A percentile compares a stretch with the other conserved stretches of the same genome.
These are phyloP conservation scores for Peterozyma toletana DNA, from an alignment of 805 yeast genomes.

Conservation along the genomic window DNA sequence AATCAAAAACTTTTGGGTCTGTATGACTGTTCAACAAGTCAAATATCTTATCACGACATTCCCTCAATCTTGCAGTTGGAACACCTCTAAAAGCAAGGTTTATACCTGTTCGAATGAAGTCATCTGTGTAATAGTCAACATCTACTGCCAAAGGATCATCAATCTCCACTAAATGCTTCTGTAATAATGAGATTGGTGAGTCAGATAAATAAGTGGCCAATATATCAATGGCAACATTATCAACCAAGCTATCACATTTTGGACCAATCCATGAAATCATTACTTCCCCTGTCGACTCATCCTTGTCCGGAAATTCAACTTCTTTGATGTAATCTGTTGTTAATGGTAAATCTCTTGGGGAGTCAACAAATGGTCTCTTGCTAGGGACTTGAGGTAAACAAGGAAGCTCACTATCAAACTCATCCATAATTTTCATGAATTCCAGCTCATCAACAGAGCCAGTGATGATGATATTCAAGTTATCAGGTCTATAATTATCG, in stretches of 20 bases:
- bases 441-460: constrained; percentile 81
- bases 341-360: constrained; percentile 37
- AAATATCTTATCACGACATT: constrained; percentile 45
- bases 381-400: constrained; percentile 27
- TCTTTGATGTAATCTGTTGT: constrained; percentile 32
- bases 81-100: constrained; percentile 61
- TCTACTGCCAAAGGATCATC: constrained; percentile 77
- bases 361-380: constrained; percentile 77
- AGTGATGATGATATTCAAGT: constrained; percentile 74
- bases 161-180: constrained; percentile 67
- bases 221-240: constrained; percentile 63
- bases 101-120: constrained; percentile 56
- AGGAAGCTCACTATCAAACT: constrained; percentile 55
- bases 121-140: constrained; percentile 65
- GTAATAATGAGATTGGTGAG: constrained; percentile 69
- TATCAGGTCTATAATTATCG: constrained; percentile 70
- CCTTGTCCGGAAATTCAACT: constrained; percentile 82
- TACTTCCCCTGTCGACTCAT: constrained; percentile 77
- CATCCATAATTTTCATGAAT: constrained; percentile 47
- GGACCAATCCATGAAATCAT: constrained; percentile 82
- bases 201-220: constrained; percentile 70
- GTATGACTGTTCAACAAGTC: constrained; percentile 47
- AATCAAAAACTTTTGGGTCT: constrained; percentile 44
- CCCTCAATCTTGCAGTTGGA: constrained; percentile 55
- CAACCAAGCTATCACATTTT: constrained; percentile 37